Conservation (phyloP, 148 eudicot genomes). For the Fagopyrum esculentum region DNA sequence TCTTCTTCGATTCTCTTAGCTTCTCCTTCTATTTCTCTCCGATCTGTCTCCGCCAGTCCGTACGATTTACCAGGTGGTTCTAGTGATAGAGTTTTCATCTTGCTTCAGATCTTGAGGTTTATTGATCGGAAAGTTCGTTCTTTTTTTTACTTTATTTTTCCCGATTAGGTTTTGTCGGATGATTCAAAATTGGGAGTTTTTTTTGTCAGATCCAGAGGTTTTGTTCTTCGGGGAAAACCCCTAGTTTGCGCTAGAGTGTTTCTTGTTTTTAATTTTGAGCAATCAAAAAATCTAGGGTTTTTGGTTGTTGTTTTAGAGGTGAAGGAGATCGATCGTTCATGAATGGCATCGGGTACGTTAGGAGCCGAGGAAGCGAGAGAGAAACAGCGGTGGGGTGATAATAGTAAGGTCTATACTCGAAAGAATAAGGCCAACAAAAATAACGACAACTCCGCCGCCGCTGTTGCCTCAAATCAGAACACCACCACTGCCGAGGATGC, state of each 20-base stretch:
- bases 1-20: neutral
- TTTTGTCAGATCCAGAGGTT: slow-evolving; percentile 4
- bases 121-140: neutral
- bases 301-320: neutral
- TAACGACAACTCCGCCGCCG: neutral
- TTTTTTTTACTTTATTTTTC: neutral
- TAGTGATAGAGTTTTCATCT: slow-evolving; percentile 11
- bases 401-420: slow-evolving; percentile 39
- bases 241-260: slow-evolving; percentile 17
- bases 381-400: slow-evolving; percentile 31
- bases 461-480: neutral
- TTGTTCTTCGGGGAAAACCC: slow-evolving; percentile 21
- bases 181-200: neutral
- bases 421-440: neutral
- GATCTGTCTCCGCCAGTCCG: neutral
- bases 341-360: slow-evolving; percentile 37
- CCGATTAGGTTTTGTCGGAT: neutral
- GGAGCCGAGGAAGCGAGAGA: slow-evolving; percentile 32
- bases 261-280: neutral
- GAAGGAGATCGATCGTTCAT: slow-evolving; percentile 16
- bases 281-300: neutral
- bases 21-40: neutral
- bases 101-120: slow-evolving; percentile 3
- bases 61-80: slow-evolving; percentile 9
- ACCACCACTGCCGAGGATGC: neutral